A percentile compares a stretch with the other conserved stretches of the same genome.
phyloP scores from a whole-genome alignment of 352 stramenopile species.

The Globisporangium yorkense region DNA sequence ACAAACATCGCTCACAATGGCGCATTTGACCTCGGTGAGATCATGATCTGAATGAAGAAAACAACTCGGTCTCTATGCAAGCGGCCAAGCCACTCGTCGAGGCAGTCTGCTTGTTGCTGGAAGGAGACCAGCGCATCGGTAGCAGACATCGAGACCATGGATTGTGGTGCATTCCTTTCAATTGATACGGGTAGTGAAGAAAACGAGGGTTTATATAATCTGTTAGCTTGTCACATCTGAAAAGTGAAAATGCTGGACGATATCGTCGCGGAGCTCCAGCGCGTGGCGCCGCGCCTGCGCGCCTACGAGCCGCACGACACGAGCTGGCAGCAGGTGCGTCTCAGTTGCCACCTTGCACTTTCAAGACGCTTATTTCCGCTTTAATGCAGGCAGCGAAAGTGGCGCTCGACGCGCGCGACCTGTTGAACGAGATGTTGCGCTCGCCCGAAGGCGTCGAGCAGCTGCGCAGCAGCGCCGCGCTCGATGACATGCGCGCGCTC shows the following conservation, averaged over 20 bases:
- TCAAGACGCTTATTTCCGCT: neutral
- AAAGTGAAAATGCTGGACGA: neutral
- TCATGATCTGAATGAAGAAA: too few species aligned
- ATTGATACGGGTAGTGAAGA: too few species aligned
- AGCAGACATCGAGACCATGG: too few species aligned
- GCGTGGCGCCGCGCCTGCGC: slow-evolving; percentile 45
- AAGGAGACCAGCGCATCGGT: too few species aligned
- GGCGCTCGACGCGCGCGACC: slow-evolving; percentile 38
- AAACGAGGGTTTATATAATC: too few species aligned
- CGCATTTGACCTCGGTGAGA: too few species aligned
- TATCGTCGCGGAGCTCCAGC: slow-evolving; percentile 45
- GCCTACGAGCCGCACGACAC: slow-evolving; percentile 48
- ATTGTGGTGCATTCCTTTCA: too few species aligned
- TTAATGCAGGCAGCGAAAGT: slow-evolving; percentile 37
- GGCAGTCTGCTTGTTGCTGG: too few species aligned
- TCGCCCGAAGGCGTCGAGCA: slow-evolving; percentile 53
- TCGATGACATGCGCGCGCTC: slow-evolving; percentile 60
- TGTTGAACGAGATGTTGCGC: slow-evolving; percentile 41
- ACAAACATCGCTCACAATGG: too few species aligned
- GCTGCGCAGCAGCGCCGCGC: slow-evolving; percentile 37
- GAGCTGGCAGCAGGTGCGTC: slow-evolving; percentile 50
- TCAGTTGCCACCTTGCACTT: neutral
- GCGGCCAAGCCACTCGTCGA: too few species aligned
- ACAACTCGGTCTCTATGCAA: too few species aligned
- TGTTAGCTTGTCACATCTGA: too few species aligned